A percentile compares a stretch with the other conserved stretches of the same genome.
Evolutionary conservation across 768 basidiomycete species (phyloP).

Genomic region (Tylopilus subfusipes): DNA sequence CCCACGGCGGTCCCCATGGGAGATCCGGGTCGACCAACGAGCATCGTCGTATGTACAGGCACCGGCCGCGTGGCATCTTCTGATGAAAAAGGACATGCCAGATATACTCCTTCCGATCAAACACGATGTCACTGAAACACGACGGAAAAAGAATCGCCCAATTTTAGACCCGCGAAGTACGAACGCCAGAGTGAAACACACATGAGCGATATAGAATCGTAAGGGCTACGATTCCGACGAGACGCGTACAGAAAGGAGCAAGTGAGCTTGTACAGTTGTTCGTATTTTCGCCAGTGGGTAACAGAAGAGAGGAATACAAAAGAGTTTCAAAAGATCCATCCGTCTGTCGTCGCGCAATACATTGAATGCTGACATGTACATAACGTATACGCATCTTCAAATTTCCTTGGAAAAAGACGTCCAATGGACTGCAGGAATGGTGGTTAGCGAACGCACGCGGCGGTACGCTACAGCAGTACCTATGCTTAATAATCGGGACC

Average conservation of each 20-base stretch:
- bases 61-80: background rate
- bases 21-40: too few species aligned
- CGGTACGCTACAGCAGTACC: background rate
- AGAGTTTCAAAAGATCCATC: background rate
- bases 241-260: background rate
- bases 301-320: background rate
- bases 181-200: background rate
- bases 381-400: background rate
- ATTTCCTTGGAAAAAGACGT: background rate
- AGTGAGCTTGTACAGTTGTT: constrained; percentile 7
- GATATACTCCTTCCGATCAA: background rate
- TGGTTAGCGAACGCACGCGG: background rate
- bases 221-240: background rate
- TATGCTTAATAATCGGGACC: background rate
- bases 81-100: background rate
- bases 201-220: background rate
- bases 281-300: background rate
- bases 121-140: background rate
- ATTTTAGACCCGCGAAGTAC: background rate
- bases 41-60: background rate
- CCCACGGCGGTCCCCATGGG: too few species aligned
- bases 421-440: background rate
- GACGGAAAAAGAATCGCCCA: background rate
- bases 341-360: background rate
- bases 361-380: background rate